A percentile compares a stretch with the other conserved stretches of the same genome.
These are phyloP conservation scores for Fusarium sp. DNA, from an alignment of 2,329 filamentous ascomycete species.

Conservation along the genomic window DNA sequence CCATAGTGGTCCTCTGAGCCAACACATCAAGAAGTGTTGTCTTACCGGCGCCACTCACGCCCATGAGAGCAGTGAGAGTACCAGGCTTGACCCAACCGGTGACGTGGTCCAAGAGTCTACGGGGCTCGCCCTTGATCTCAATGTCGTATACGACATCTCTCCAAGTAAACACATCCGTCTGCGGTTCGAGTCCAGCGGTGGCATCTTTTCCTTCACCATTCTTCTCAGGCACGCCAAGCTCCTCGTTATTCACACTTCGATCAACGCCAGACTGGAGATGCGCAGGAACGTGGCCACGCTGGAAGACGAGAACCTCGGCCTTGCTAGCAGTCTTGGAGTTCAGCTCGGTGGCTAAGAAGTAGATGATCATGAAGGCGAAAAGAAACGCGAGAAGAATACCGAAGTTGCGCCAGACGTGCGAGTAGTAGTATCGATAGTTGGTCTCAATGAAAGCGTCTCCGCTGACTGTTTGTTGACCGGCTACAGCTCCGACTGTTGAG, in stretches of 20 bases:
- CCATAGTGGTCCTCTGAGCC: slow-evolving; percentile 67
- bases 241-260: slow-evolving; percentile 49
- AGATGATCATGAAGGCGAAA: slow-evolving; percentile 72
- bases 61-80: slow-evolving; percentile 84
- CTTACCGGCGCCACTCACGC: slow-evolving; percentile 65
- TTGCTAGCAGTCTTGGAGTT: slow-evolving; percentile 73
- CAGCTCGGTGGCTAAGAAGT: slow-evolving; percentile 73
- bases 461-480: slow-evolving; percentile 66
- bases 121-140: slow-evolving; percentile 78
- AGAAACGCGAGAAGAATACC: slow-evolving; percentile 76
- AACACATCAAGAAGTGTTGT: slow-evolving; percentile 60
- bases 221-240: slow-evolving; percentile 48
- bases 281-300: slow-evolving; percentile 64
- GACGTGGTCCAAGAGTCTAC: slow-evolving; percentile 82
- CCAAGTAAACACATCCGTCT: slow-evolving; percentile 80
- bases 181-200: slow-evolving; percentile 55
- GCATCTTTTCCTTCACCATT: slow-evolving; percentile 27
- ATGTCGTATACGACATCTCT: slow-evolving; percentile 78
- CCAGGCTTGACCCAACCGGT: slow-evolving; percentile 92
- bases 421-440: slow-evolving; percentile 69
- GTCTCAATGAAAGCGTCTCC: slow-evolving; percentile 72
- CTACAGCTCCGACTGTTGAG: slow-evolving; percentile 64
- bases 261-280: slow-evolving; percentile 52
- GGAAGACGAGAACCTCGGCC: slow-evolving; percentile 78
- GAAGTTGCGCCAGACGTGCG: slow-evolving; percentile 75